phyloP scores from a whole-genome alignment of 192 early-diverging fungal genomes.

The Backusella mclennaniae region DNA sequence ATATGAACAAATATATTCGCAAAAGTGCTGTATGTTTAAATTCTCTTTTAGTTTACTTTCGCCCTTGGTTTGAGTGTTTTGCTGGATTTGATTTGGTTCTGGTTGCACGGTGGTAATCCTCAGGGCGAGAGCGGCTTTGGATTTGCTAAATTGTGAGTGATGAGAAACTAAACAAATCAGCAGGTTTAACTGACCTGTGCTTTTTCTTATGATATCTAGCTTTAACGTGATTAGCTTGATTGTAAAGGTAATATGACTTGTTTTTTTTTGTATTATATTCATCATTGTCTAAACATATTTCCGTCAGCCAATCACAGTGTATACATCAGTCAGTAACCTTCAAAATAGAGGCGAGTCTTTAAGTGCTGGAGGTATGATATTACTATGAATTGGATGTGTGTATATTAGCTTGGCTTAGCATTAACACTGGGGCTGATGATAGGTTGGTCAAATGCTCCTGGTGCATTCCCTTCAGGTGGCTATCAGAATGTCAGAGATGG shows the following conservation, averaged over 20 bases:
- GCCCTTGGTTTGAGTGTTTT: conserved; percentile 46
- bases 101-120: conserved; percentile 40
- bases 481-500: conserved; percentile 30
- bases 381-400: background rate
- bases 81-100: conserved; percentile 47
- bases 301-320: conserved; percentile 46
- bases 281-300: background rate
- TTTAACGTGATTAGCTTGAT: conserved; percentile 40
- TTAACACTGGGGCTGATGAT: background rate
- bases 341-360: conserved; percentile 49
- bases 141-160: conserved; percentile 28
- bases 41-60: conserved; percentile 42
- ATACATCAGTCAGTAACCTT: conserved; percentile 43
- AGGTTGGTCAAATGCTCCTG: conserved; percentile 32
- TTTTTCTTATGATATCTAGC: conserved; percentile 23
- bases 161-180: conserved; percentile 5
- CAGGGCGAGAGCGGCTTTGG: conserved; percentile 42
- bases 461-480: conserved; percentile 23
- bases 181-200: background rate
- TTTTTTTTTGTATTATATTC: background rate
- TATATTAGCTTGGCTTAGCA: background rate
- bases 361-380: conserved; percentile 27
- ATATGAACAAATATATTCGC: background rate
- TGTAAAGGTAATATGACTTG: conserved; percentile 31
- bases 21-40: background rate